Conservation (phyloP, 2,329 filamentous ascomycete species). For the Zasmidium angulare region DNA sequence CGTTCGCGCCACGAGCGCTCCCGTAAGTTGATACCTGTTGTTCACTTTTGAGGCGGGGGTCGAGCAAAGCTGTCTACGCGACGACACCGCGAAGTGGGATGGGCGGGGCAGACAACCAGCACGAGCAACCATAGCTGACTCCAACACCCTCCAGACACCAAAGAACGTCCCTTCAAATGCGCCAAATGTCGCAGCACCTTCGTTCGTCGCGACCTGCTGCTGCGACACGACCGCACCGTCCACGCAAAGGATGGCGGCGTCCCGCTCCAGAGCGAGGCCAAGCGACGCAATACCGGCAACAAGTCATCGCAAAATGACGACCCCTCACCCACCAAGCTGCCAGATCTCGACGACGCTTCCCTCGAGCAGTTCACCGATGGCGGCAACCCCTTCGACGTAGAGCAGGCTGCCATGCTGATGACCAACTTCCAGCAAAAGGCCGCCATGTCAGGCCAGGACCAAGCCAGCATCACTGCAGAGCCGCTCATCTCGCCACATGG, state of each 20-base stretch:
- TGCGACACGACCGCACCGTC: conserved; percentile 96
- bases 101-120: conserved; percentile 20
- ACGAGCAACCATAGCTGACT: conserved; percentile 5
- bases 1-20: conserved; percentile 95
- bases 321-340: conserved; percentile 62
- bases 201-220: conserved; percentile 90
- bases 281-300: conserved; percentile 61
- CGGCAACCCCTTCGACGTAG: conserved; percentile 91
- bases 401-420: conserved; percentile 97
- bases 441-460: conserved; percentile 71
- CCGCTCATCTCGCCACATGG: conserved; percentile 73
- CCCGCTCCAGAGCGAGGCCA: conserved; percentile 89
- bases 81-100: conserved; percentile 23
- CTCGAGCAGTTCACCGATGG: conserved; percentile 91
- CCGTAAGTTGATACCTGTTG: conserved; percentile 66
- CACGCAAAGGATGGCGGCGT: conserved; percentile 97
- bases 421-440: conserved; percentile 93
- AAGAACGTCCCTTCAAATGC: conserved; percentile 98
- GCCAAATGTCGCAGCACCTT: conserved; percentile 98
- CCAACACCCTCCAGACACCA: conserved; percentile 69
- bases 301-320: conserved; percentile 42
- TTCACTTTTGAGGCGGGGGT: background rate
- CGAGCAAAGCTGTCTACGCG: conserved; percentile 2
- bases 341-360: conserved; percentile 74
- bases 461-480: conserved; percentile 50